Base-by-base conservation (phyloP, 495 filamentous ascomycete genomes). In the Sporormia fimetaria region DNA sequence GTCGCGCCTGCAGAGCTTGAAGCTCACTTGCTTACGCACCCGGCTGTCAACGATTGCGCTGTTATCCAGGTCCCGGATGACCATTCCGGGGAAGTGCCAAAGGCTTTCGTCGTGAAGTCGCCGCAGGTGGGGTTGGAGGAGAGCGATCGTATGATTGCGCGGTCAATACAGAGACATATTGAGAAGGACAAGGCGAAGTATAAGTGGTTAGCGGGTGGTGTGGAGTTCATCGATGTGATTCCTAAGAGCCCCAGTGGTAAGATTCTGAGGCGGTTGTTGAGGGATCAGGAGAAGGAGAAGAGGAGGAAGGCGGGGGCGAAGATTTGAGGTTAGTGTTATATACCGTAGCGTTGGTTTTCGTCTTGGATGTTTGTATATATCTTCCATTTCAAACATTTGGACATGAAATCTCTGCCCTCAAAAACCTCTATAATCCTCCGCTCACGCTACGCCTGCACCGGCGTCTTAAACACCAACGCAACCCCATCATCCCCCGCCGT, bases 201-300 rank as follows among this genome's bases (percentile, higher is more conserved):
- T 57, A 94, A 94, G 70, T 87, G 83, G 82, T 63, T 94, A 44
- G 81, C 78, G 59, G 87, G 86, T 3, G 85, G 87, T 4, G 67
- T 94, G 6, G 71, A 78, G 53, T 95, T 95, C 53, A 60, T 80
- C 20, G 74, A 78, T 44, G 66, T 48, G 0, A 72, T 95, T 41
- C 87, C 88, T 14, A 94, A 94, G 69, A 92, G 82, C 51, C 81
- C 88, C 0, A 86, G 80, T 57, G 87, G 87, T 9, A 94, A 96
- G 77, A 94, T 96, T 49, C 57, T 96, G 55, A 66, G 87, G 27
- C 69, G 84, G 14, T 51, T 92, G 49, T 61, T 96, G 40, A 73
- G 84, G 24, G 88, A 96, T 55, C 71, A 73, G 57, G 84, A 88
- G 59, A 82, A 68, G 62, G 81, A 78, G 57, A 69, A 64, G 31